Evolutionary conservation across 257 asterid species (phyloP).

Genomic region (Thymus quinquecostatus): DNA sequence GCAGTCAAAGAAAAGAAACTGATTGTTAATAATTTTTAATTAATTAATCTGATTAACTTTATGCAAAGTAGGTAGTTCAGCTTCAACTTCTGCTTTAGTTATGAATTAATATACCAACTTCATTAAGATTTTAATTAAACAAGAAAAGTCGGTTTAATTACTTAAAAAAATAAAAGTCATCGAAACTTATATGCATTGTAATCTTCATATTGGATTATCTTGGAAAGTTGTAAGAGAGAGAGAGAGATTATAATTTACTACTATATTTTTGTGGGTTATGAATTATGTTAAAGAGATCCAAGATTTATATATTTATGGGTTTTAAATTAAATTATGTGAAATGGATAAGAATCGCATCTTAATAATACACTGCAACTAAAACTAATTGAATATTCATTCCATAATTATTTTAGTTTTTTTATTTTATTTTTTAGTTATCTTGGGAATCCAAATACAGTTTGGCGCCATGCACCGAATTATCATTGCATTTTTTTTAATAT

Average conservation of each 20-base stretch:
- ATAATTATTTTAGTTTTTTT: no score
- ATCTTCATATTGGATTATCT: neutral
- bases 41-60: neutral
- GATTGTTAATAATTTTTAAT: neutral
- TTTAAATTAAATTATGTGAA: neutral
- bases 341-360: neutral
- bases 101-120: no score
- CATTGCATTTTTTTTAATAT: no score
- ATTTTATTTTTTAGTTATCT: no score
- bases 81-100: neutral
- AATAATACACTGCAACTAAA: no score
- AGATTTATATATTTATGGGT: neutral
- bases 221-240: neutral
- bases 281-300: neutral
- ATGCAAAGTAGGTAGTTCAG: neutral
- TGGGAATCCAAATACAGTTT: neutral
- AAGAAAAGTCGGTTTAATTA: no score
- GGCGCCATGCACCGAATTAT: no score
- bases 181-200: neutral
- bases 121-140: no score
- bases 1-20: neutral
- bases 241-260: neutral
- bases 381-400: neutral
- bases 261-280: no score
- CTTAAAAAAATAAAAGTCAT: no score